These are phyloP conservation scores for Pharnaceum exiguum DNA, from an alignment of 148 eudicot genomes.

Conservation along the genomic window DNA sequence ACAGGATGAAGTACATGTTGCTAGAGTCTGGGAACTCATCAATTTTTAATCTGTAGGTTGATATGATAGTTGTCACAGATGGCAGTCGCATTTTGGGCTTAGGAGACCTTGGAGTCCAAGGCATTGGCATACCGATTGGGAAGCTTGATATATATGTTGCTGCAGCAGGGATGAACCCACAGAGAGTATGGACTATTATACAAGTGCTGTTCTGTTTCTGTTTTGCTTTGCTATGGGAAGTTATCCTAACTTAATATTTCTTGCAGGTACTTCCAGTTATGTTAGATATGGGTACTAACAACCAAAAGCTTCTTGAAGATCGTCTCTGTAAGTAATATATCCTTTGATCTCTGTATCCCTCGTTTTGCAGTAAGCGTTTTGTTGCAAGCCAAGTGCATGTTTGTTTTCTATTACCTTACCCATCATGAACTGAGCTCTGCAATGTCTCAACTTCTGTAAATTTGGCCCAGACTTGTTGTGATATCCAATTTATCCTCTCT, in stretches of 20 bases:
- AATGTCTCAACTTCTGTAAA: too few relatives aligned
- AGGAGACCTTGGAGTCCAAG: constrained; percentile 99
- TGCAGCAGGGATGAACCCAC: constrained; percentile 98
- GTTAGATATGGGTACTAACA: constrained; percentile 99
- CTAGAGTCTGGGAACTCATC: constrained; percentile 5
- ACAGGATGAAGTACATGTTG: neutral
- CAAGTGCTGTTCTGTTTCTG: neutral
- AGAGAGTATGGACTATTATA: constrained; percentile 50
- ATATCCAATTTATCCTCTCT: too few relatives aligned
- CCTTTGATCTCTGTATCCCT: neutral
- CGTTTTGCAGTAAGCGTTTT: neutral
- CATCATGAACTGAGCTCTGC: too few relatives aligned
- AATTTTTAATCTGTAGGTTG: constrained; percentile 56
- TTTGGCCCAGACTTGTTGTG: too few relatives aligned
- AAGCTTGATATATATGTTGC: constrained; percentile 98
- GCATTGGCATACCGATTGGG: constrained; percentile 96
- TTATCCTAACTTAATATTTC: neutral
- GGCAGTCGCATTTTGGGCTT: constrained; percentile 98
- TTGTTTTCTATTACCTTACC: neutral
- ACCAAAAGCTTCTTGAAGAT: constrained; percentile 82
- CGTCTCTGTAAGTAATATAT: constrained; percentile 68
- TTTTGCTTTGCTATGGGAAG: neutral
- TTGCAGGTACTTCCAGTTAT: constrained; percentile 85
- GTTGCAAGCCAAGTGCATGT: neutral
- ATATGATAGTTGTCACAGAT: constrained; percentile 99